phyloP scores from a whole-genome alignment of 352 stramenopile genomes.

The Nothophytophthora sp. region DNA sequence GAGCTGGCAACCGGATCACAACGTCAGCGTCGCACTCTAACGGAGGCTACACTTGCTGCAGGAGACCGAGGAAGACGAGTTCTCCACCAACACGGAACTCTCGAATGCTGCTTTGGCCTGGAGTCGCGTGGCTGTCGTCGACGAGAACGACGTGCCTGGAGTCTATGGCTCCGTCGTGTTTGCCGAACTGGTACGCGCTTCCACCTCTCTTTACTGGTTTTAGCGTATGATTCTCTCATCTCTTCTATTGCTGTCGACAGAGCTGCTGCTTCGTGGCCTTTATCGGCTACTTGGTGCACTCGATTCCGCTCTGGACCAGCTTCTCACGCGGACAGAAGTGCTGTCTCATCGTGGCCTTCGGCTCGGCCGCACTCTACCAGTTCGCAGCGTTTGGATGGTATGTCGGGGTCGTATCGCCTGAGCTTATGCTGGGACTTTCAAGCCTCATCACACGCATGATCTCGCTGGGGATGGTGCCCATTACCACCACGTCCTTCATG shows the following conservation, averaged over 20 bases:
- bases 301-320: slow-evolving; percentile 49
- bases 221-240: background rate
- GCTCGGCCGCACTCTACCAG: slow-evolving; percentile 45
- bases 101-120: background rate
- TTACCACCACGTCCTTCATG: slow-evolving; percentile 70
- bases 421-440: slow-evolving; percentile 58
- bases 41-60: too few species aligned
- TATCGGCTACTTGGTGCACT: slow-evolving; percentile 55
- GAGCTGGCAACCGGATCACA: too few species aligned
- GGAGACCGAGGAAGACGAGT: slow-evolving; percentile 30
- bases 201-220: background rate
- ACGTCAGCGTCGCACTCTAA: too few species aligned
- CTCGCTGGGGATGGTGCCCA: slow-evolving; percentile 71
- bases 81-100: slow-evolving; percentile 9
- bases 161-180: slow-evolving; percentile 47
- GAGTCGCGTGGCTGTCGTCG: slow-evolving; percentile 1
- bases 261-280: slow-evolving; percentile 69
- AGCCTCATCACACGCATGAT: slow-evolving; percentile 72
- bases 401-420: slow-evolving; percentile 32
- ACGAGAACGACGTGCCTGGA: slow-evolving; percentile 25
- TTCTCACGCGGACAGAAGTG: slow-evolving; percentile 61
- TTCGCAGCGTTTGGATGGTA: slow-evolving; percentile 46
- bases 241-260: too few species aligned
- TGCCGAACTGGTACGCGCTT: slow-evolving; percentile 34
- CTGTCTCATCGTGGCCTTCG: slow-evolving; percentile 49